Conservation (phyloP, 2,329 filamentous ascomycete genomes). For the Curvularia sp. region DNA sequence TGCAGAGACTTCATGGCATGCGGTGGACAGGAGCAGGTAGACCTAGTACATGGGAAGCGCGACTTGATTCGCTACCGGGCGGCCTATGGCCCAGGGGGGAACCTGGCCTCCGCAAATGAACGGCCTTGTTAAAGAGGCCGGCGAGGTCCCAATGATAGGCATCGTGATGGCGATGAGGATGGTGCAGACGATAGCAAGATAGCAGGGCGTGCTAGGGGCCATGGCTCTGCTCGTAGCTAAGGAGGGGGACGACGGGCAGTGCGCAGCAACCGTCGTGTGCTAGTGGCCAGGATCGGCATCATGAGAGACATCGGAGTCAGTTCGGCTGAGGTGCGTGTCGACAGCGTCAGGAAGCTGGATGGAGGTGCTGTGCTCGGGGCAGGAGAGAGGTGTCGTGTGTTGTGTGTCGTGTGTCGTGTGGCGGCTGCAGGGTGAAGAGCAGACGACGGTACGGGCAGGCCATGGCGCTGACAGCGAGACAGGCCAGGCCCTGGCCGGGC, state of each 20-base stretch:
- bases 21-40: constrained; percentile 12
- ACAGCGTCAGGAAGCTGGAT: background rate
- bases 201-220: background rate
- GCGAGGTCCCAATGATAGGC: background rate
- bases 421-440: background rate
- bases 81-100: constrained; percentile 18
- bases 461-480: background rate
- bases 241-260: constrained; percentile 1
- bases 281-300: constrained; percentile 15
- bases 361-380: no score
- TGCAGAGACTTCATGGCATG: constrained; percentile 30
- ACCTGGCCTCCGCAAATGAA: constrained; percentile 42
- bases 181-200: background rate
- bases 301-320: constrained; percentile 13
- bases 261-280: background rate
- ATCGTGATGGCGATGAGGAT: constrained; percentile 1
- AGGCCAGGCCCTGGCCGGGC: background rate
- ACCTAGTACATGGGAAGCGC: background rate
- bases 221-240: constrained; percentile 2
- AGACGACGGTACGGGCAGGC: constrained; percentile 1
- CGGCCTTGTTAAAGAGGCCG: constrained; percentile 19
- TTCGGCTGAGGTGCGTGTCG: constrained; percentile 14
- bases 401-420: background rate
- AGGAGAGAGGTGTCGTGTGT: no score
- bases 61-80: constrained; percentile 10